Evolutionary conservation across 2,329 filamentous ascomycete genomes (phyloP).

Genomic region (Hypoxylon sp.): DNA sequence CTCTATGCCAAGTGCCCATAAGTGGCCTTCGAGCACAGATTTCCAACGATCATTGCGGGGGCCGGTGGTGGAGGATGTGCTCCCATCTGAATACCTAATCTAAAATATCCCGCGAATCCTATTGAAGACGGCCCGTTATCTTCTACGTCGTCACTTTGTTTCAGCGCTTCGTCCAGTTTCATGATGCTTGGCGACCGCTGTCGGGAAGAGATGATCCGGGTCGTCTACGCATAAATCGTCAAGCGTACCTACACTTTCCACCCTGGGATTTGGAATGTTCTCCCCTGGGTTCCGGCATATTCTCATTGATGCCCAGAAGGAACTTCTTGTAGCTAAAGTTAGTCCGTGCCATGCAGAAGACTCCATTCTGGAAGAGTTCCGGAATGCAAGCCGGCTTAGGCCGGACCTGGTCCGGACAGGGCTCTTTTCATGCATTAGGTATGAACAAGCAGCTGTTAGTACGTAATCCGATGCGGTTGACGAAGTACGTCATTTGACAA

Average conservation of each 20-base stretch:
- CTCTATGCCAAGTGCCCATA: not conserved
- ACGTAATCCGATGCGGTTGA: conserved; percentile 11
- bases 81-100: conserved; percentile 4
- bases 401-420: conserved; percentile 35
- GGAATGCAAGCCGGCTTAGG: conserved; percentile 30
- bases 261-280: conserved; percentile 21
- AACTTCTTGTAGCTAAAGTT: not conserved
- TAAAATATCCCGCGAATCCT: conserved; percentile 12
- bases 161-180: conserved; percentile 51
- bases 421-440: conserved; percentile 26
- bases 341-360: conserved; percentile 12
- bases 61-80: conserved; percentile 25
- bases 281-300: conserved; percentile 21
- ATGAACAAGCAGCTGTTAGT: conserved; percentile 7
- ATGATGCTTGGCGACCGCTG: conserved; percentile 46
- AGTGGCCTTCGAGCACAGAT: conserved; percentile 12
- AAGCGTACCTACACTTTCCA: conserved; percentile 3
- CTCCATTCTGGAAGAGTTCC: conserved; percentile 32
- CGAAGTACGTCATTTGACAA: conserved; percentile 30
- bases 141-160: conserved; percentile 44
- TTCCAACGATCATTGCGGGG: conserved; percentile 34
- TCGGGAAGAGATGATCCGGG: conserved; percentile 49
- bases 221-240: conserved; percentile 33
- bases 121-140: conserved; percentile 30
- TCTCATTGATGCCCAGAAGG: conserved; percentile 7